Base-by-base conservation (phyloP, 1,139 yeast species). In the Debaryomyces singareniensis region DNA sequence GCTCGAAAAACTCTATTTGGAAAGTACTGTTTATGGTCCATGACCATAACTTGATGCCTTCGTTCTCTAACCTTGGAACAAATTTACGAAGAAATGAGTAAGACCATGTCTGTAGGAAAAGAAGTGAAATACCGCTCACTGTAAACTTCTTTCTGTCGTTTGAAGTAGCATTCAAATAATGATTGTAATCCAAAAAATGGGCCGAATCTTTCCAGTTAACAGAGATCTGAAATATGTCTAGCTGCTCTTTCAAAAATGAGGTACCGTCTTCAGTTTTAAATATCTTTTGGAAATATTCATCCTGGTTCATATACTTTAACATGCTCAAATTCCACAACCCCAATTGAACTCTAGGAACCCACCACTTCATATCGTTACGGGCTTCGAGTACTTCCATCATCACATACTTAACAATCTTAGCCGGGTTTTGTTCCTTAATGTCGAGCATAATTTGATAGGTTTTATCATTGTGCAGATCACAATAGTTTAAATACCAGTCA, bases 281-380 rank as follows among this genome's bases (percentile, higher is more conserved):
- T 4, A 44, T 29, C 5, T 45, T 36, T 42, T 62, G 65, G 40
- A 62, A 65, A 32, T 44, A 59, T 2, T 45, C 47, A 28, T 62
- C 61, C 39, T 67, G 72, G 42, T 67, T 67, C 34, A 66, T 35
- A 38, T 68, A 75, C 39, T 73, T 68, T 39, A 82, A 68, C 47
- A 81, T 82, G 33, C 72, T 73, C 30, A 79, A 51, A 38, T 73
- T 63, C 97, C 97, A 91, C 20, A 89, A 55, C 0, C 97, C 97
- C 49, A 86, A 74, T 32, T 81, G 78, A 28, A 86, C 58, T 28
- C 74, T 69, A 20, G 65, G 59, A 32, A 69, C 66, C 96, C 96
- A 89, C 58, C 68, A 83, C 11, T 53, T 45, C 24, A 74, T 35
- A 47, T 81, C 78, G 14, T 60, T 47, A 25, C 71, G 61, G 5